phyloP scores from a whole-genome alignment of 768 basidiomycete genomes.

The Suillus discolor region DNA sequence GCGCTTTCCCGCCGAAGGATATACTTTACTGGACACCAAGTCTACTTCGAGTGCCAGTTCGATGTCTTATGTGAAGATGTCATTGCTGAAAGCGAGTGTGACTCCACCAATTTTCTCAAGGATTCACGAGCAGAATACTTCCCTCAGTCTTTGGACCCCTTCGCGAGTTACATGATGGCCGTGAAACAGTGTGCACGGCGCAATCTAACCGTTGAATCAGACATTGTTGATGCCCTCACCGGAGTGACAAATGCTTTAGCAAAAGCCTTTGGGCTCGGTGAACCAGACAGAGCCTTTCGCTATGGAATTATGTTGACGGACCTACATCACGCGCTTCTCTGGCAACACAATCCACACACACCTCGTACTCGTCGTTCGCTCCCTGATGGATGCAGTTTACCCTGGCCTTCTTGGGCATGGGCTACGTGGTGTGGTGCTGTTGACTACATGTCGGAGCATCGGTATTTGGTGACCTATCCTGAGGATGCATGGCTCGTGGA shows the following conservation, averaged over 20 bases:
- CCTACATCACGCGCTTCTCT: constrained; percentile 20
- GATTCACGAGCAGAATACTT: background rate
- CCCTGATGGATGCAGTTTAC: background rate
- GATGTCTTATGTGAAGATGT: constrained; percentile 29
- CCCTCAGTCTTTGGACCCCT: background rate
- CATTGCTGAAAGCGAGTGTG: constrained; percentile 18
- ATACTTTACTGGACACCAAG: constrained; percentile 23
- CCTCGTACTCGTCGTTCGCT: constrained; percentile 16
- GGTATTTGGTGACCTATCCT: background rate
- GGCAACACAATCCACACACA: constrained; percentile 23
- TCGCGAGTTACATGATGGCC: background rate
- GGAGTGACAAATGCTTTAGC: constrained; percentile 4
- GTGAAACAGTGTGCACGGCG: background rate
- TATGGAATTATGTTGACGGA: constrained; percentile 9
- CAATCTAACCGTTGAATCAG: constrained; percentile 1
- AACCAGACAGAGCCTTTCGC: background rate
- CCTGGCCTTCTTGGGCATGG: constrained; percentile 30
- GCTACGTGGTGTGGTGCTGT: constrained; percentile 26
- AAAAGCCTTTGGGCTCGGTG: background rate
- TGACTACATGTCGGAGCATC: constrained; percentile 4
- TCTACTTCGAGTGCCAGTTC: constrained; percentile 22
- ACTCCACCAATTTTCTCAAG: background rate
- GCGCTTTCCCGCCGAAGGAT: constrained; percentile 23
- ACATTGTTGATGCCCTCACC: background rate
- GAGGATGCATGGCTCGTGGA: background rate